Conservation (phyloP, 306 rosid species). For the Astragalus membranaceus region DNA sequence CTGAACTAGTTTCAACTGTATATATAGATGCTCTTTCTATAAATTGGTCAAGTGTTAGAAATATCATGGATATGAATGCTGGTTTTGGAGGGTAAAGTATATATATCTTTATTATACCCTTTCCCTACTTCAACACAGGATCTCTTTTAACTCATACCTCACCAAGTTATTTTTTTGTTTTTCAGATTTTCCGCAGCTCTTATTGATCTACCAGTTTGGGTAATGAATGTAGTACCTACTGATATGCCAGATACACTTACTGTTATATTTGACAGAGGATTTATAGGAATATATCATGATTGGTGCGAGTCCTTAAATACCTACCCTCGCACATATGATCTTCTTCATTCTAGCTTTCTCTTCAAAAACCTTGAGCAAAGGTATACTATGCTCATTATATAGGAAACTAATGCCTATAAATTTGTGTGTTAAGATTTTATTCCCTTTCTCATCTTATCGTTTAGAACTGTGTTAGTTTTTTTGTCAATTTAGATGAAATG, state of each 20-base stretch:
- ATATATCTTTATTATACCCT: not conserved
- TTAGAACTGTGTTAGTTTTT: too few relatives aligned
- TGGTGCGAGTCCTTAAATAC: slow-evolving; percentile 91
- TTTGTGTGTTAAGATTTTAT: too few relatives aligned
- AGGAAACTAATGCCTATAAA: too few relatives aligned
- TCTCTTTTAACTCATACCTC: slow-evolving; percentile 23
- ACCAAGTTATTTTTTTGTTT: not conserved
- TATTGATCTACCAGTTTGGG: slow-evolving; percentile 71
- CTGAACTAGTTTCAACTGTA: slow-evolving; percentile 52
- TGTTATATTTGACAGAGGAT: slow-evolving; percentile 68
- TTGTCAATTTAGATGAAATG: too few relatives aligned
- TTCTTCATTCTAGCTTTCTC: slow-evolving; percentile 73
- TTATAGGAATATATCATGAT: slow-evolving; percentile 86
- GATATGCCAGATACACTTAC: slow-evolving; percentile 64
- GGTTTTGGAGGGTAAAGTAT: slow-evolving; percentile 88
- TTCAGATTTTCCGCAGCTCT: slow-evolving; percentile 91
- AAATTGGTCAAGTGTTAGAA: slow-evolving; percentile 72
- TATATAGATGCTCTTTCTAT: slow-evolving; percentile 46
- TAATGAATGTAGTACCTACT: slow-evolving; percentile 82
- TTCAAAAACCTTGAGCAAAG: slow-evolving; percentile 48
- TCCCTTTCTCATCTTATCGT: too few relatives aligned
- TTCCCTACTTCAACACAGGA: not conserved
- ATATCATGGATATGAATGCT: slow-evolving; percentile 95
- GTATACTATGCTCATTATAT: slow-evolving; percentile 25
- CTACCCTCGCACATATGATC: slow-evolving; percentile 87